Conservation (phyloP, 2,329 filamentous ascomycete genomes). For the Fusarium sulawesiense region DNA sequence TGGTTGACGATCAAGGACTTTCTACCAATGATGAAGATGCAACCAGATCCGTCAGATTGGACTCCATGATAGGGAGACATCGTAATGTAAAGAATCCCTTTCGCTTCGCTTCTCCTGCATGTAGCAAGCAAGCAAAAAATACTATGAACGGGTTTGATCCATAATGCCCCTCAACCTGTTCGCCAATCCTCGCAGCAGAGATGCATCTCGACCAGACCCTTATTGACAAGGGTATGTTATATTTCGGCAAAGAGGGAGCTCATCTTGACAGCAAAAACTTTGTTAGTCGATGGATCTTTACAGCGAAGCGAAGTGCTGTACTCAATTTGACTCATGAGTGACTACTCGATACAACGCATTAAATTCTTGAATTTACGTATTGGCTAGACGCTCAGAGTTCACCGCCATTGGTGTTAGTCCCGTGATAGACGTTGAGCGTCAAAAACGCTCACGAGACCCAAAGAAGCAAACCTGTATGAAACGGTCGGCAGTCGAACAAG, state of each 20-base stretch:
- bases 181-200: conserved; percentile 40
- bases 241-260: conserved; percentile 29
- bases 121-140: no score
- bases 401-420: conserved; percentile 33
- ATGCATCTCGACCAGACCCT: conserved; percentile 28
- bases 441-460: conserved; percentile 34
- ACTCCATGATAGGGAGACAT: conserved; percentile 23
- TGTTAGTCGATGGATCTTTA: conserved; percentile 15
- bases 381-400: conserved; percentile 26
- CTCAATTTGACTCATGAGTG: conserved; percentile 5
- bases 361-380: conserved; percentile 13
- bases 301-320: conserved; percentile 1
- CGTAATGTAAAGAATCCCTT: conserved; percentile 3
- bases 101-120: conserved; percentile 32
- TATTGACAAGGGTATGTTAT: conserved; percentile 40
- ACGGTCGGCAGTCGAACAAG: conserved; percentile 29
- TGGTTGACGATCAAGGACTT: conserved; percentile 34
- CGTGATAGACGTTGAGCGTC: conserved; percentile 24
- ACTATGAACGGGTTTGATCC: conserved; percentile 26
- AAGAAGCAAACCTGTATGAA: conserved; percentile 25
- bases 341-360: conserved; percentile 17
- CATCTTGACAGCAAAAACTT: conserved; percentile 4
- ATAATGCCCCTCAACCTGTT: conserved; percentile 39
- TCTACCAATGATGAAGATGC: conserved; percentile 41
- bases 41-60: conserved; percentile 34